Base-by-base conservation (phyloP, 2,329 filamentous ascomycete species). In the Pseudocercospora cruenta region DNA sequence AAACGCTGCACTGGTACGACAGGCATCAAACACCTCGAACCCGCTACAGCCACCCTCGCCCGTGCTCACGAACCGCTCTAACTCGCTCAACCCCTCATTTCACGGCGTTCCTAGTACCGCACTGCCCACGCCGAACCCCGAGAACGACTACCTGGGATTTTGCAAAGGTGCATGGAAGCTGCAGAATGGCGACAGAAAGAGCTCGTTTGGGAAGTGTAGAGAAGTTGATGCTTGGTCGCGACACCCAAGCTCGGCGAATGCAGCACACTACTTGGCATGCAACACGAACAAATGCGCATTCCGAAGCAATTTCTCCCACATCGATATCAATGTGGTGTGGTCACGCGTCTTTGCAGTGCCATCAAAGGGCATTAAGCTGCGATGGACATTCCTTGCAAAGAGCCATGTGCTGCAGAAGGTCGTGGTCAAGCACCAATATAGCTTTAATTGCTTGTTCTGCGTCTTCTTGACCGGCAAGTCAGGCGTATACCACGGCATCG, bases 351-450 rank as follows among this genome's bases (percentile, higher is more conserved):
- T 71, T 60, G 68, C 65, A 2, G 55, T 67, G 26, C 68, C 69
- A 12, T 58, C 62, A 1, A 70, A 76, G 10, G 80, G 81, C 0
- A 72, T 84, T 7, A 77, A 78, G 14, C 82, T 81, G 65, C 80
- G 81, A 10, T 84, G 81, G 80, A 70, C 75, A 6, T 84, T 84
- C 64, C 75, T 84, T 2, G 82, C 82, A 9, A 83, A 84, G 68
- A 79, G 74, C 21, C 82, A 84, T 70, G 76, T 82, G 10, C 71
- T 78, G 63, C 78, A 77, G 54, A 73, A 74, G 24, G 71, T 74
- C 60, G 70, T 73, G 60, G 72, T 68, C 57, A 73, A 68, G 60
- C 65, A 73, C 49, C 65, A 73, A 33, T 76, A 73, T 60, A 75
- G 71, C 3, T 84, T 79, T 69, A 81, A 79, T 22, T 84, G 83